These are phyloP conservation scores for Scedosporium aurantiacum DNA, from an alignment of 2,329 filamentous ascomycete genomes.

Conservation along the genomic window DNA sequence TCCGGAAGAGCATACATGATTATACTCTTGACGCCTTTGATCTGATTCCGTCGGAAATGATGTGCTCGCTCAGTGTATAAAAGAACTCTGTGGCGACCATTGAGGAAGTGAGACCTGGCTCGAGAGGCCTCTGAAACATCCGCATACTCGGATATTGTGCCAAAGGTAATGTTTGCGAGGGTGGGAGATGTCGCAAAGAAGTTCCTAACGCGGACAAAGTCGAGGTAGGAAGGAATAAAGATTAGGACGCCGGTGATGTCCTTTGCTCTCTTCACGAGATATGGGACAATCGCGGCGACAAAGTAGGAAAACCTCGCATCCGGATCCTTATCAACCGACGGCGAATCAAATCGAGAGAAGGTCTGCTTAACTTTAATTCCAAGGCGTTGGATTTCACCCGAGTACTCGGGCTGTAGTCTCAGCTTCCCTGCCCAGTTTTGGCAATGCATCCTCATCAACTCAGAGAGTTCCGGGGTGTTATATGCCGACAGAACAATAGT, in stretches of 20 bases:
- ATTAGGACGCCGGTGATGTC: slow-evolving; percentile 62
- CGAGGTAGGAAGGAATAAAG: slow-evolving; percentile 87
- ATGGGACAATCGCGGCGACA: slow-evolving; percentile 66
- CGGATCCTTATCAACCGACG: slow-evolving; percentile 62
- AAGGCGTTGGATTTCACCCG: slow-evolving; percentile 62
- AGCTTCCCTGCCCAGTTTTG: slow-evolving; percentile 71
- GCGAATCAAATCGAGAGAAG: slow-evolving; percentile 73
- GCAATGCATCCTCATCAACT: slow-evolving; percentile 64
- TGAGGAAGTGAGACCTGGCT: slow-evolving; percentile 77
- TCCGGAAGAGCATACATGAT: slow-evolving; percentile 86
- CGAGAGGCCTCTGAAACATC: slow-evolving; percentile 67
- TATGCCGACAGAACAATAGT: slow-evolving; percentile 74
- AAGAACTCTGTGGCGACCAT: slow-evolving; percentile 68
- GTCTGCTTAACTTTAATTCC: slow-evolving; percentile 69
- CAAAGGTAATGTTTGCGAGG: slow-evolving; percentile 52
- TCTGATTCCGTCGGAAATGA: slow-evolving; percentile 81
- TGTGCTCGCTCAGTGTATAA: slow-evolving; percentile 94
- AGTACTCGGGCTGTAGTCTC: slow-evolving; percentile 59
- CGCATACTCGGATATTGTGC: slow-evolving; percentile 81
- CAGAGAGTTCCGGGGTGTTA: slow-evolving; percentile 78
- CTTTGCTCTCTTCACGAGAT: slow-evolving; percentile 57
- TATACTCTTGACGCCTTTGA: slow-evolving; percentile 73
- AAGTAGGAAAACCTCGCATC: slow-evolving; percentile 90
- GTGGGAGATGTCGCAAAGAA: slow-evolving; percentile 65
- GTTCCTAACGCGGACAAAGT: slow-evolving; percentile 89